Evolutionary conservation across 2,329 filamentous ascomycete species (phyloP), one percentile per base, ranked within the genome.

Genomic region (Penicillium sp.): DNA sequence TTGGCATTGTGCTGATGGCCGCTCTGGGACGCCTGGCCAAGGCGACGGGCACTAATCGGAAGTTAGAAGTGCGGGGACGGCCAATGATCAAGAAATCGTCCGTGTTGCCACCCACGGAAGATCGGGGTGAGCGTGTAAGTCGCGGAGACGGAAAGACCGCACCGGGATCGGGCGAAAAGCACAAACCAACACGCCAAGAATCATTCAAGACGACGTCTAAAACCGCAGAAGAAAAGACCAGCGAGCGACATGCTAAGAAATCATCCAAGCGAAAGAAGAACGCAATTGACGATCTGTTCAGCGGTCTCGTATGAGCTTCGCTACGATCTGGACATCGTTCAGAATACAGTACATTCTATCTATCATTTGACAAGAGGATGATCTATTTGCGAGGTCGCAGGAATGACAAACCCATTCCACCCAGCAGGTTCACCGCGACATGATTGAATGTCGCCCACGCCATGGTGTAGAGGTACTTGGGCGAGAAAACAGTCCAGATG

Each of bases 401-500:
- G 20, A 30, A 28, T 6, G 42, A 31, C 25, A 49, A 43, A 29
- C 42, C 30, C 3, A 48, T 13, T 18, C 78, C 72, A 1, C 79
- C 80, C 4, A 75, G 69, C 22, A 89, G 52, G 60, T 90, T 88
- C 29, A 90, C 70, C 25, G 75, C 59, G 44, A 89, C 60, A 75
- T 98, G 90, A 68, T 89, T 86, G 6, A 78, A 85, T 30, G 90
- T 57, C 45, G 77, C 80, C 93, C 92, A 98, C 10, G 84, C 87
- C 72, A 92, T 83, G 47, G 80, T 85, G 61, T 94, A 98, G 50
- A 98, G 67, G 62, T 89, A 96, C 64, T 96, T 98, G 0, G 92
- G 92, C 48, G 86, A 94, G 64, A 98, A 98, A 8, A 98, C 92
- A 0, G 90, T 96, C 92, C 92, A 98, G 45, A 98, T 89, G 60